phyloP scores from a whole-genome alignment of 345 rosid genomes.

The Sisymbrium irio region DNA sequence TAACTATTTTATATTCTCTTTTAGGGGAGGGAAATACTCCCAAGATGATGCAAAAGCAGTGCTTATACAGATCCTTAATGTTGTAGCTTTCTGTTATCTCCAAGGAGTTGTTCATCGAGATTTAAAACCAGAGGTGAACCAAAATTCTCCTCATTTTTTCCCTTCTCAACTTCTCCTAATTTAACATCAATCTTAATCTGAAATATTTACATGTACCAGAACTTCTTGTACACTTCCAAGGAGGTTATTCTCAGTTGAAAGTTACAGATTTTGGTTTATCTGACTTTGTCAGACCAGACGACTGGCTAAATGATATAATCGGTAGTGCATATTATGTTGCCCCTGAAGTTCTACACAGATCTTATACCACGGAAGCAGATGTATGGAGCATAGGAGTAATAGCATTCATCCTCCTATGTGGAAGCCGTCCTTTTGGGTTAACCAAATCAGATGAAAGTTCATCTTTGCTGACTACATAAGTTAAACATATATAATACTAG shows the following conservation, averaged over 20 bases:
- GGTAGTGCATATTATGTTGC: constrained; percentile 98
- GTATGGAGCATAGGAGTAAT: constrained; percentile 99
- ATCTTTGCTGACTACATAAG: too few relatives aligned
- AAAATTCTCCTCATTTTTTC: not conserved
- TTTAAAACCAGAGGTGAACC: constrained; percentile 92
- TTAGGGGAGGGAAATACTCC: constrained; percentile 92
- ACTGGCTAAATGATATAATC: constrained; percentile 90
- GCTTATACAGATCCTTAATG: constrained; percentile 75
- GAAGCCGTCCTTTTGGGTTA: constrained; percentile 99
- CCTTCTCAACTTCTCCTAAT: not conserved
- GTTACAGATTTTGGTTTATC: constrained; percentile 96
- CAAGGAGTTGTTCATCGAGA: constrained; percentile 99
- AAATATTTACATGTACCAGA: constrained; percentile 52
- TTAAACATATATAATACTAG: too few relatives aligned
- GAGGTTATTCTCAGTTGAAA: constrained; percentile 82
- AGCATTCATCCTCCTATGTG: constrained; percentile 88
- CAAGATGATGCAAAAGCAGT: constrained; percentile 96
- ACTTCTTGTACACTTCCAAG: constrained; percentile 80
- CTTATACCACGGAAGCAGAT: constrained; percentile 93
- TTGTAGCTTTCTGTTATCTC: constrained; percentile 94
- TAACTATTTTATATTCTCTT: constrained; percentile 30
- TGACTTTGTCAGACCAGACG: constrained; percentile 97
- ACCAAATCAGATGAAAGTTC: too few relatives aligned
- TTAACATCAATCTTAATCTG: constrained; percentile 17
- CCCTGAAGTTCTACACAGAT: constrained; percentile 96